Base-by-base conservation (phyloP, 2,329 filamentous ascomycete genomes). In the Curvularia hawaiiensis region DNA sequence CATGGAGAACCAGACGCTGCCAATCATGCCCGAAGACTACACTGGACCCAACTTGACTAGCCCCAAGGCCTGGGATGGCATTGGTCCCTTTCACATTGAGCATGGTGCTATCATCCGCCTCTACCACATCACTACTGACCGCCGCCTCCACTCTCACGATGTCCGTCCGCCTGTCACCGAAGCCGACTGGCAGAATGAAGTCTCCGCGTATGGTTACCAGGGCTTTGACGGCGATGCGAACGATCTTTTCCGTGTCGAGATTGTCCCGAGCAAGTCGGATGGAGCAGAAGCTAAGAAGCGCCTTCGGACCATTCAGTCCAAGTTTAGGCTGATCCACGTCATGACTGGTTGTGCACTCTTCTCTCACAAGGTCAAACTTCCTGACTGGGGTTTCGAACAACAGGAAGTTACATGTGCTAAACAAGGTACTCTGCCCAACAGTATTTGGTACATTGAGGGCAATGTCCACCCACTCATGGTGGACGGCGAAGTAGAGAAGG, bases 301-400 rank as follows among this genome's bases (percentile, higher is more conserved):
- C 31, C 75, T 99, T 50, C 88, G 95, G 58, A 97, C 95, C 28
- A 98, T 99, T 63, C 89, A 99, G 79, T 92, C 92, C 69, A 98
- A 98, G 80, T 99, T 99, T 82, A 90, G 88, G 73, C 89, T 99
- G 44, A 85, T 98, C 33, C 95, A 99, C 74, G 80, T 97, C 75
- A 98, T 99, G 95, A 97, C 92, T 62, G 93, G 94, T 46, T 99
- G 95, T 74, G 90, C 89, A 12, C 84, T 99, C 24, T 99, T 99
- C 83, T 98, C 94, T 0, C 95, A 99, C 84, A 98, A 97, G 81
- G 93, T 98, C 75, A 99, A 99, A 82, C 88, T 99, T 57, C 95
- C 95, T 3, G 92, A 96, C 3, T 99, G 95, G 95, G 95, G 91
- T 46, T 99, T 90, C 51, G 95, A 98, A 77, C 95, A 99, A 77